Percentiles rank a stretch among this genome's conserved stretches.
phyloP scores from a whole-genome alignment of 2,329 filamentous ascomycete genomes.

The Aspergillus costaricaensis region DNA sequence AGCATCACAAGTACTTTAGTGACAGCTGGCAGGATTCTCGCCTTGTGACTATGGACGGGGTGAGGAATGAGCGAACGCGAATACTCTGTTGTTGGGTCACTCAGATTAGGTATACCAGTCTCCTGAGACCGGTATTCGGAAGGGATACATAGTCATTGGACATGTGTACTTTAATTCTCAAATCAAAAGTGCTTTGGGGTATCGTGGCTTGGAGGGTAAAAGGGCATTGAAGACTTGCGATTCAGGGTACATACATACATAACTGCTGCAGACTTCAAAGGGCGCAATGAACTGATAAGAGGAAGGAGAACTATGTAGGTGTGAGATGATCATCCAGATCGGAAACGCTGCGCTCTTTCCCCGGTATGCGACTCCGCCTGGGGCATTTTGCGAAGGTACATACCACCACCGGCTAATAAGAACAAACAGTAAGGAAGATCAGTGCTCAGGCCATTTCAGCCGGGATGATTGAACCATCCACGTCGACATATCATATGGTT shows the following conservation, averaged over 20 bases:
- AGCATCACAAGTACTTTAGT: constrained; percentile 15
- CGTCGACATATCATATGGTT: constrained; percentile 19
- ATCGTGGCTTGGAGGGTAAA: not conserved
- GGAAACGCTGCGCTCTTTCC: constrained; percentile 30
- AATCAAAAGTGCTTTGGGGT: constrained; percentile 1
- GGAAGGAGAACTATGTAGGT: constrained; percentile 13
- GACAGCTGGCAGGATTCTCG: constrained; percentile 21
- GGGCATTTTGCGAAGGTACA: constrained; percentile 27
- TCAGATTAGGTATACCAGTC: not conserved
- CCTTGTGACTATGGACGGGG: constrained; percentile 22
- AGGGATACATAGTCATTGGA: constrained; percentile 1
- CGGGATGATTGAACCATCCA: constrained; percentile 15
- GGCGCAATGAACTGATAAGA: constrained; percentile 19
- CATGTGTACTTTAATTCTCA: not conserved
- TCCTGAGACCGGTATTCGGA: not conserved
- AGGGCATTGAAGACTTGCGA: not conserved
- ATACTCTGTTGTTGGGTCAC: not conserved
- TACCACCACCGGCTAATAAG: constrained; percentile 27
- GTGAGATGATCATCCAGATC: constrained; percentile 25
- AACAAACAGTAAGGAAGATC: constrained; percentile 18
- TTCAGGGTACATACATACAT: constrained; percentile 11
- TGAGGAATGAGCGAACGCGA: constrained; percentile 14
- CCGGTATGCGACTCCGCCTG: constrained; percentile 31
- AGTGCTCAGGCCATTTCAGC: constrained; percentile 21
- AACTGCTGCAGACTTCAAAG: constrained; percentile 14